phyloP scores from a whole-genome alignment of 345 rosid species.

The Citrus unshiu region DNA sequence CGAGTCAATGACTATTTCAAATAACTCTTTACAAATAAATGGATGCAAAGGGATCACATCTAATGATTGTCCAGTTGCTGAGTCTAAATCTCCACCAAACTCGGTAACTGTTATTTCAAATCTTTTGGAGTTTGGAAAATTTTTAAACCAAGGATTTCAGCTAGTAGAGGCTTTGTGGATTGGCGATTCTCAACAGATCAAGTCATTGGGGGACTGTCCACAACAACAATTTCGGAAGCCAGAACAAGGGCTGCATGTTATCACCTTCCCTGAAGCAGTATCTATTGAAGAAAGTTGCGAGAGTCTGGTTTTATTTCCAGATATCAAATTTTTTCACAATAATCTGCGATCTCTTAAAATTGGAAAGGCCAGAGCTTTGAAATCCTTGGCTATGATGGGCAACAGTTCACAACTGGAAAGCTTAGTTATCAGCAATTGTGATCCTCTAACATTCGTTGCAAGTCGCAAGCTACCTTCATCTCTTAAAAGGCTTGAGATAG shows the following conservation, averaged over 20 bases:
- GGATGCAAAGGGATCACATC: background rate
- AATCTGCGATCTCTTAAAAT: background rate
- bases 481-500: background rate
- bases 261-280: background rate
- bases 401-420: background rate
- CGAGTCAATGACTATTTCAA: background rate
- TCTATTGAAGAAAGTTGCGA: background rate
- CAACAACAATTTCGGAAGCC: background rate
- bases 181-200: background rate
- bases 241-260: background rate
- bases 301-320: background rate
- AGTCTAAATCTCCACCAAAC: background rate
- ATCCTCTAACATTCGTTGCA: background rate
- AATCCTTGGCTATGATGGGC: background rate
- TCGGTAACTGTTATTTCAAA: background rate
- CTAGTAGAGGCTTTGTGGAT: background rate
- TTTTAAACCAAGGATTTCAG: background rate
- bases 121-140: background rate
- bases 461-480: background rate
- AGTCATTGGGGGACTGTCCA: no score
- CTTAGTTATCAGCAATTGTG: background rate
- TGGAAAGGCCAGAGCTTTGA: background rate
- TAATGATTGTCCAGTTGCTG: background rate
- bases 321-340: background rate
- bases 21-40: background rate